Base-by-base conservation (phyloP, 495 filamentous ascomycete genomes). In the Hyaloscypha variabilis region DNA sequence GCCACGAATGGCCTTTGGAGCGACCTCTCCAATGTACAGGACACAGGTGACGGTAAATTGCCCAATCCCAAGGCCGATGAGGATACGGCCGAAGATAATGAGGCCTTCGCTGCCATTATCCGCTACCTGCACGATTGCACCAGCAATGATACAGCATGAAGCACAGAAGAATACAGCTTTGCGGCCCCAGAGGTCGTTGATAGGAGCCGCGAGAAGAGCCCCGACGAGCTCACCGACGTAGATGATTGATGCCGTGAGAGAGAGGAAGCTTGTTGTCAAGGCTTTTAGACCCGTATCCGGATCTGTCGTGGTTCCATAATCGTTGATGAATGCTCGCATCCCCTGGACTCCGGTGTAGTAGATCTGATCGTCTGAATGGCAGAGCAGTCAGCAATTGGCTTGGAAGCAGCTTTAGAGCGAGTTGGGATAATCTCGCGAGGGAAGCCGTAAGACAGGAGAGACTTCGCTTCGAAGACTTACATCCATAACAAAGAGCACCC, bases 1-100 rank as follows among this genome's bases (percentile, higher is more conserved):
- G 42, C 77, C 73, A n/a, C 75, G 69, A 62, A 78, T 75, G 1
- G 65, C 70, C 5, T 67, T 50, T 1, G 77, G 74, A 5, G 77
- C 75, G 1, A 78, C 71, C 61, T 78, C 75, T 2, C 75, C 74
- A 58, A 78, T 70, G 36, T 73, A 73, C 8, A 73, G 62, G 8
- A 71, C 56, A 23, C 46, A 71, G 26, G 66, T 71, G 1, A 64
- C 65, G 17, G 71, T 69, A 60, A 73, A 73, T 19, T 68, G 39
- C 29, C 71, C 71, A 29, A 73, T 62, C 6, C 71, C 68, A n/a
- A 71, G 63, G 31, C 71, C 71, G 31, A 73, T 62, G 10, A 71
- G 39, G 21, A 73, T 36, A 23, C 71, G 68, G 46, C 68, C 68
- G 17, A 71, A 55, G 64, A 50, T 30, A 69, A 66, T 26, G 66